A percentile compares a stretch with the other conserved stretches of the same genome.
Evolutionary conservation across 768 basidiomycete species (phyloP).

Genomic region (Collybia sp.): DNA sequence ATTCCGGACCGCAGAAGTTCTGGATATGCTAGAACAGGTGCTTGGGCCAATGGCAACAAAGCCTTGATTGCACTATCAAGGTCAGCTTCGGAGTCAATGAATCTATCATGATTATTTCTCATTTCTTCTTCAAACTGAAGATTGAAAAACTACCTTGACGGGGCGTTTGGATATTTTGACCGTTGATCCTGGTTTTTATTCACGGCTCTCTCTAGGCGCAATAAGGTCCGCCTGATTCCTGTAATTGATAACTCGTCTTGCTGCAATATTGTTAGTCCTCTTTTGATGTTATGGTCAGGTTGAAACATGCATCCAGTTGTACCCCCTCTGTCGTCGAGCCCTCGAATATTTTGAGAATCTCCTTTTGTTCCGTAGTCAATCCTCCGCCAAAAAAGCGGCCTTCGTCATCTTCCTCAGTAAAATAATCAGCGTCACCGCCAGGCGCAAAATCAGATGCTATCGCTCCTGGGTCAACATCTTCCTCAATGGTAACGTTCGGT

Average conservation of each 20-base stretch:
- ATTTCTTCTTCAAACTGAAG: background rate
- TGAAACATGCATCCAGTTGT: constrained; percentile 59
- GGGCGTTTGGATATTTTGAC: constrained; percentile 92
- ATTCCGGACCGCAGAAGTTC: constrained; percentile 80
- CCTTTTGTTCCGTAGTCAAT: constrained; percentile 87
- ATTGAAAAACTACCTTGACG: constrained; percentile 60
- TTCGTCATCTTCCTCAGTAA: constrained; percentile 86
- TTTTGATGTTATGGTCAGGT: background rate
- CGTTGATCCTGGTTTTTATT: constrained; percentile 96
- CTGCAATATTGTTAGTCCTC: constrained; percentile 26
- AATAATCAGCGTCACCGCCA: constrained; percentile 88
- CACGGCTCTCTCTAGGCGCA: constrained; percentile 82
- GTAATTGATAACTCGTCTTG: constrained; percentile 64
- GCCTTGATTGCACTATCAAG: constrained; percentile 85
- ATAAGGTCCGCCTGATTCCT: constrained; percentile 66
- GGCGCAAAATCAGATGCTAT: constrained; percentile 59
- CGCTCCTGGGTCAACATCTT: constrained; percentile 49
- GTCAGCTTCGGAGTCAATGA: constrained; percentile 98
- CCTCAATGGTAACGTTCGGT: constrained; percentile 45
- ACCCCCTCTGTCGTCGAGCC: constrained; percentile 56
- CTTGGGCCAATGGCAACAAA: constrained; percentile 85
- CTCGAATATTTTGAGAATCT: constrained; percentile 95
- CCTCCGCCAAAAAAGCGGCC: constrained; percentile 94
- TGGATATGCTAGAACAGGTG: constrained; percentile 78
- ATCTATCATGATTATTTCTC: constrained; percentile 43